Evolutionary conservation across 2,329 filamentous ascomycete genomes (phyloP), one percentile per base, ranked within the genome.

Genomic region (Cordyceps cicadae): DNA sequence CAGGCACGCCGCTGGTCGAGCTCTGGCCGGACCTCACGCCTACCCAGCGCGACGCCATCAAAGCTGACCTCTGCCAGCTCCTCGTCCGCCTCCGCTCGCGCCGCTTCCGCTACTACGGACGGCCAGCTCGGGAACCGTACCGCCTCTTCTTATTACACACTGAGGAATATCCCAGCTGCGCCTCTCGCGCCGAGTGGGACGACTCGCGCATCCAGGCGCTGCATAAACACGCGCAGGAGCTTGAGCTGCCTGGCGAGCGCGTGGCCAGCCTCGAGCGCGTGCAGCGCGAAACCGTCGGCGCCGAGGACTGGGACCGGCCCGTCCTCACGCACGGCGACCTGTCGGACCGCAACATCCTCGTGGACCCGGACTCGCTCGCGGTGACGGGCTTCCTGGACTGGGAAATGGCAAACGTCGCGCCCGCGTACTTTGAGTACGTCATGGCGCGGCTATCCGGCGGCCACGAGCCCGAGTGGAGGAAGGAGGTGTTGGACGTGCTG

Each of bases 401-500:
- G 41, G 54, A 26, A 29, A 56, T 34, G 41, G 41, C 54, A 11
- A 48, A 48, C 54, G 48, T 56, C 11, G 37, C 48, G 54, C 29
- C 54, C 37, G 54, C 54, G 21, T 56, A 56, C n/a, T 56, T 46
- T 48, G 54, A 56, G 54, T 56, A 48, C 54, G 24, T 21, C 41
- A n/a, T n/a, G 54, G 41, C 54, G 48, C 43, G 41, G 37, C 43
- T 46, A 26, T 48, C 26, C 17, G 26, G 26, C 1, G 54, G 54
- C 19, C 41, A 56, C 24, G 14, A 56, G 54, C 54, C 41, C 21
- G 54, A 41, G 54, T 56, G 54, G 54, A 56, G 54, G 29, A 37
- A 48, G 43, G 54, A 48, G 54, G 21, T 56, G 24, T 37, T 56
- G n/a, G 54, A 37, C 48, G 29, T 56, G 24, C n/a, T 56, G 41